Evolutionary conservation across 176 grass and related monocot species (phyloP).

Genomic region (Poa annua): DNA sequence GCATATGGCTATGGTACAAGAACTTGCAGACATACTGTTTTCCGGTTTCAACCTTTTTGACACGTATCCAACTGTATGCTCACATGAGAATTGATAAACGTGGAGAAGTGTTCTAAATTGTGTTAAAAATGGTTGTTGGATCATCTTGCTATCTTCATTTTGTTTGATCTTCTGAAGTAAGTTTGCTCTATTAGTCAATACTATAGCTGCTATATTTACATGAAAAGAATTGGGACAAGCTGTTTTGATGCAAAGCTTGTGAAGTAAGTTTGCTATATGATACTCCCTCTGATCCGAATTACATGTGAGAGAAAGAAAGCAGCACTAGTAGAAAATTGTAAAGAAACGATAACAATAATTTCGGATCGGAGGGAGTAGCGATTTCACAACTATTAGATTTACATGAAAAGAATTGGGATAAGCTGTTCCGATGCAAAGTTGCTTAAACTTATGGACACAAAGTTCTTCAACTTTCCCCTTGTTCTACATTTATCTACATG

Average conservation of each 20-base stretch:
- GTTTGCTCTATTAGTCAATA: background rate
- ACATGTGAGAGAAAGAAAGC: too few relatives aligned
- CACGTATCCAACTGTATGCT: background rate
- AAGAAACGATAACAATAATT: too few relatives aligned
- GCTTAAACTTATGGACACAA: background rate
- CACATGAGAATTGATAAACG: background rate
- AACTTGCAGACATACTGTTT: background rate
- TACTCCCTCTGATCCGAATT: background rate
- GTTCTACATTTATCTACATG: background rate
- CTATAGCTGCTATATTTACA: background rate
- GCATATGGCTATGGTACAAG: background rate
- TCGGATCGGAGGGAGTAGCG: too few relatives aligned
- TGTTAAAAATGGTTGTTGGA: background rate
- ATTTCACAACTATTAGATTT: background rate
- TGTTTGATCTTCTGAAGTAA: background rate
- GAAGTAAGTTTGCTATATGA: background rate
- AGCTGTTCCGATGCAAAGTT: background rate
- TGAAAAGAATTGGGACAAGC: background rate
- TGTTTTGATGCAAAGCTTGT: background rate
- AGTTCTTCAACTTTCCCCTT: background rate
- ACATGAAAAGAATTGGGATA: background rate
- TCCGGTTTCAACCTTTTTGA: background rate
- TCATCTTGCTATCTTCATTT: background rate
- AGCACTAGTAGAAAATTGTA: too few relatives aligned
- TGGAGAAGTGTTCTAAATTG: background rate